Base-by-base conservation (phyloP, 2,329 filamentous ascomycete genomes). In the Metarhizium anisopliae region DNA sequence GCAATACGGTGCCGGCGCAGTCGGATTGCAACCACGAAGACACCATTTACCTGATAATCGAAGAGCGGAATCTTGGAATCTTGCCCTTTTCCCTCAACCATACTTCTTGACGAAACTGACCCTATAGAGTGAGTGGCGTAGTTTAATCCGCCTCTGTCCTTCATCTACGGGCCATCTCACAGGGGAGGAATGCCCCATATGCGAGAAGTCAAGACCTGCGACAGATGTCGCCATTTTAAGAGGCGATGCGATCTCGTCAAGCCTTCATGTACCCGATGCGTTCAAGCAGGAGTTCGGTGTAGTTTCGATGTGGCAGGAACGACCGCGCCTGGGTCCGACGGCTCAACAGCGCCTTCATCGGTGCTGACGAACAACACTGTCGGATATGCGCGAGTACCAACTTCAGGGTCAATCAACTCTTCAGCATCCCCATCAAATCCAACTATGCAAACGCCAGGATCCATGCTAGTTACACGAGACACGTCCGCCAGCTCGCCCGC, bases 181-280 rank as follows among this genome's bases (percentile, higher is more conserved):
- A 7, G 6, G 43, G 11, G 43, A 49, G 45, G 11, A 13, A 68
- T 67, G 66, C 64, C 65, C 40, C 67, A 64, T 56, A 64, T 66
- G 62, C 67, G 68, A 51, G 67, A 70, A 59, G 65, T 71, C 56
- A 70, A 66, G 62, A 70, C 68, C 38, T 71, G 68, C 60, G 66
- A 68, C 54, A 67, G 68, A 52, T 71, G 68, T 56, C 68, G 68
- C 52, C 67, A 69, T 51, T 69, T 69, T 59, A 70, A 70, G 58
- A 66, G 68, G 47, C 64, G 68, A 50, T 71, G 68, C 60, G 68
- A 71, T 53, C 64, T 69, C 11, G 55, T 68, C 45, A 70, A 68
- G 58, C 68, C 68, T 10, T 63, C 68, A 2, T 71, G 68, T 57
- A 65, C 67, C 7, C 65, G 68, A 45, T 71, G 68, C 55, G 57